These are phyloP conservation scores for Paxillus rubicundulus DNA, from an alignment of 768 basidiomycete genomes.

Conservation along the genomic window DNA sequence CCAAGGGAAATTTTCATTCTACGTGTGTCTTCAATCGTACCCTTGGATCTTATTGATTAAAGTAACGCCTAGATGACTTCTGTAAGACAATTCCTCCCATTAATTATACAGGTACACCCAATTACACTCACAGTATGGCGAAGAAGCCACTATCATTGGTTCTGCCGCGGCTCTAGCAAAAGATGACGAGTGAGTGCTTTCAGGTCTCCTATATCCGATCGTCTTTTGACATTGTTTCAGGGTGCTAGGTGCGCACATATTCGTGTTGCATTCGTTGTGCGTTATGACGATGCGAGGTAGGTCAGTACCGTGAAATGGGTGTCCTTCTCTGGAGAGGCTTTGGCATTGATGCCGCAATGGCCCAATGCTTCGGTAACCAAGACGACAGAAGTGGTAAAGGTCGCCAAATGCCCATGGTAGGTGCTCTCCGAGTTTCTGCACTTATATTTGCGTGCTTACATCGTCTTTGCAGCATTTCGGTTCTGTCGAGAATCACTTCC, in stretches of 20 bases:
- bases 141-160: slow-evolving; percentile 88
- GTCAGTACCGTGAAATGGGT: slow-evolving; percentile 92
- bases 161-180: slow-evolving; percentile 80
- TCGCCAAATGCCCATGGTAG: slow-evolving; percentile 90
- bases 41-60: slow-evolving; percentile 1
- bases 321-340: slow-evolving; percentile 89
- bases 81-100: slow-evolving; percentile 42
- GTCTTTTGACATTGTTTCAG: slow-evolving; percentile 35
- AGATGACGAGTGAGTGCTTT: slow-evolving; percentile 75
- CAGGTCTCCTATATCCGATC: background rate
- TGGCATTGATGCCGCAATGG: slow-evolving; percentile 76
- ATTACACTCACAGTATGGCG: slow-evolving; percentile 59
- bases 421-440: slow-evolving; percentile 11
- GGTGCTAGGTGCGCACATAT: slow-evolving; percentile 58
- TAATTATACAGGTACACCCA: slow-evolving; percentile 1
- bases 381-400: slow-evolving; percentile 82
- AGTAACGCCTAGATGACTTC: slow-evolving; percentile 64
- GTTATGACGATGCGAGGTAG: slow-evolving; percentile 33
- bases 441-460: background rate
- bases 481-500: slow-evolving; percentile 80
- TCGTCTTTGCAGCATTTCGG: slow-evolving; percentile 68
- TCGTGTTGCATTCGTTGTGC: background rate
- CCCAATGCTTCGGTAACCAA: slow-evolving; percentile 86
- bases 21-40: slow-evolving; percentile 47
- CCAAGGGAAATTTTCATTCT: slow-evolving; percentile 91